Evolutionary conservation across 805 yeast species (phyloP).

Genomic region (Candida boidinii): DNA sequence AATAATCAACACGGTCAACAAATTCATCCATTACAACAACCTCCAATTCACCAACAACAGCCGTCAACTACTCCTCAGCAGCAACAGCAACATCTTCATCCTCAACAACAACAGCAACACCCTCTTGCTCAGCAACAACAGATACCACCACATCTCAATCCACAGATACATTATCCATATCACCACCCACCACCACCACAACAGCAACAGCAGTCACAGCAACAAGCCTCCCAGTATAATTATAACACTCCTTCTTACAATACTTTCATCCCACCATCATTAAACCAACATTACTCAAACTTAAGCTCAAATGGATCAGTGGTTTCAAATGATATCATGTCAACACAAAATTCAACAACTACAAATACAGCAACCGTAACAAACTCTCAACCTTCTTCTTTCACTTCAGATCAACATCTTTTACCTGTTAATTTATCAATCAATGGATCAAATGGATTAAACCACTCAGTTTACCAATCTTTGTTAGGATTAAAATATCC

Average conservation of each 20-base stretch:
- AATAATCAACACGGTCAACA: neutral
- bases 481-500: neutral
- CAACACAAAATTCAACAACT: too few relatives aligned
- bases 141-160: constrained; percentile 18
- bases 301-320: too few relatives aligned
- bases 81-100: constrained; percentile 1
- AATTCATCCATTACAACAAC: neutral
- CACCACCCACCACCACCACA: neutral
- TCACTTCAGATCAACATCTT: too few relatives aligned
- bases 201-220: too few relatives aligned
- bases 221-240: too few relatives aligned
- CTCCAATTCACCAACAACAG: neutral
- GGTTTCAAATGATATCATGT: too few relatives aligned
- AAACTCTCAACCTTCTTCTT: too few relatives aligned
- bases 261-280: too few relatives aligned
- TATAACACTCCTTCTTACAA: too few relatives aligned
- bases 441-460: neutral
- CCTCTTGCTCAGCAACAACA: constrained; percentile 7
- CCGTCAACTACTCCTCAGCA: neutral
- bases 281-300: too few relatives aligned
- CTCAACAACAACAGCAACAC: constrained; percentile 1
- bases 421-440: too few relatives aligned
- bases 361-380: too few relatives aligned
- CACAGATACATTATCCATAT: constrained; percentile 14
- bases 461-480: neutral